A percentile compares a stretch with the other conserved stretches of the same genome.
These are phyloP conservation scores for Anaeromyces robustus DNA, from an alignment of 192 early-diverging fungal genomes.

Conservation along the genomic window DNA sequence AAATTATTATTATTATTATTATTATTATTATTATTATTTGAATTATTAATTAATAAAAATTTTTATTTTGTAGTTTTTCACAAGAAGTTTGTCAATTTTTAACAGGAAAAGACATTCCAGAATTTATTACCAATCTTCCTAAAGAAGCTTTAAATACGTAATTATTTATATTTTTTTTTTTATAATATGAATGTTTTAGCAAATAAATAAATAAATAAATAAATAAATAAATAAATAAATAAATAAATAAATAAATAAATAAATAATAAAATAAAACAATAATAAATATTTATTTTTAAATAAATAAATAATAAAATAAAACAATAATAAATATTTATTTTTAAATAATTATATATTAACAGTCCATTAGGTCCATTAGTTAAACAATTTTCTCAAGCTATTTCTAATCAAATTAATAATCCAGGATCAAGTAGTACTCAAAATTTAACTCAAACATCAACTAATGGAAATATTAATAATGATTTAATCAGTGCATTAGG, in stretches of 20 bases:
- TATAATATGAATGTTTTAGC: too few species aligned
- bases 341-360: not conserved
- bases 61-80: slow-evolving; percentile 32
- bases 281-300: too few species aligned
- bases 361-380: slow-evolving; percentile 19
- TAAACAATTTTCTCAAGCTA: not conserved
- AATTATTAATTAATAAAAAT: too few species aligned
- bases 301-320: too few species aligned
- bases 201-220: too few species aligned
- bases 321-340: not conserved
- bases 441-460: slow-evolving; percentile 1
- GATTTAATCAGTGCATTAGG: not conserved
- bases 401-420: not conserved
- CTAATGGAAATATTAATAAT: not conserved
- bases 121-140: slow-evolving; percentile 56
- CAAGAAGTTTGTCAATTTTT: slow-evolving; percentile 68
- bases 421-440: not conserved
- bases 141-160: slow-evolving; percentile 44
- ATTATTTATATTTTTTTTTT: not conserved
- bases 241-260: too few species aligned
- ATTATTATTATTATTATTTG: too few species aligned
- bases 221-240: too few species aligned
- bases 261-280: too few species aligned
- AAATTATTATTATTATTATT: too few species aligned
- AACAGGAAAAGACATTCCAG: slow-evolving; percentile 56